phyloP scores from a whole-genome alignment of 495 filamentous ascomycete genomes.

The Cercophora scortea region DNA sequence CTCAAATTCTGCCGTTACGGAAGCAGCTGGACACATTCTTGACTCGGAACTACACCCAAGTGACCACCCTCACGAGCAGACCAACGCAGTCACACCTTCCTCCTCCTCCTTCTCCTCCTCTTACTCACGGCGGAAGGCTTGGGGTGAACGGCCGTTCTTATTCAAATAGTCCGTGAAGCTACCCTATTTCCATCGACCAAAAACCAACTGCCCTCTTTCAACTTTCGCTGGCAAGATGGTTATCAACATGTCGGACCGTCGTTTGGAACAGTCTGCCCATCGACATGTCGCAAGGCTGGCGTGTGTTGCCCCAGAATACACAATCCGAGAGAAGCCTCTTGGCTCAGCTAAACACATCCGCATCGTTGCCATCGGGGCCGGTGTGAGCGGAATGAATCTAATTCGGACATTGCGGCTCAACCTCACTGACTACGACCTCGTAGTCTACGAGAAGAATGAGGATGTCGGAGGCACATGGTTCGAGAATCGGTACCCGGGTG shows the following conservation, averaged over 20 bases:
- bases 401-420: slow-evolving; percentile 34
- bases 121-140: too few relatives aligned
- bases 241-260: slow-evolving; percentile 8
- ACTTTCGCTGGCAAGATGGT: not conserved
- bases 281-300: not conserved
- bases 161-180: too few relatives aligned
- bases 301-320: not conserved
- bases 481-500: slow-evolving; percentile 51
- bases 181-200: not conserved
- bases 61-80: too few relatives aligned
- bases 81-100: too few relatives aligned
- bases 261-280: not conserved
- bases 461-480: slow-evolving; percentile 57
- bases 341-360: slow-evolving; percentile 36
- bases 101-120: too few relatives aligned
- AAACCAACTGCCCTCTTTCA: not conserved
- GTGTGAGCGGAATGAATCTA: slow-evolving; percentile 42
- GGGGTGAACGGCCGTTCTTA: too few relatives aligned
- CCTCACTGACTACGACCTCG: slow-evolving; percentile 42
- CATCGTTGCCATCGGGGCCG: slow-evolving; percentile 42
- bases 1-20: too few relatives aligned
- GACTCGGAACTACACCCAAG: too few relatives aligned
- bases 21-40: too few relatives aligned
- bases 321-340: slow-evolving; percentile 33
- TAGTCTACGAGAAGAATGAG: slow-evolving; percentile 72